A percentile compares a stretch with the other conserved stretches of the same genome.
phyloP scores from a whole-genome alignment of 2,329 filamentous ascomycete genomes.

The Botrytis byssoidea region DNA sequence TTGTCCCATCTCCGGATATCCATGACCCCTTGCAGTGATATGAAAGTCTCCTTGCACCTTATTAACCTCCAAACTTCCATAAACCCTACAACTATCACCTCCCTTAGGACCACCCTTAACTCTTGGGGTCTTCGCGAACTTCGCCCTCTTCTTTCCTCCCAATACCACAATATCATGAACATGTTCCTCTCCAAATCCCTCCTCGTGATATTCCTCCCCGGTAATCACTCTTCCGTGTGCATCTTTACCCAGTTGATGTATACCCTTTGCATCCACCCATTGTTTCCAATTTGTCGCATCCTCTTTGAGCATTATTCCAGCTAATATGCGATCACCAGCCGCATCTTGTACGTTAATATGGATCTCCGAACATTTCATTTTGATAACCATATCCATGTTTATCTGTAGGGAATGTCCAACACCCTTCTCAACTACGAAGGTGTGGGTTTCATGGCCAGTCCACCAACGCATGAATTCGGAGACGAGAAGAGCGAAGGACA shows the following conservation, averaged over 20 bases:
- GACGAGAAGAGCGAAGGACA: slow-evolving; percentile 74
- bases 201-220: slow-evolving; percentile 62
- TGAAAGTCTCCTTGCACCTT: slow-evolving; percentile 98
- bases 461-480: slow-evolving; percentile 82
- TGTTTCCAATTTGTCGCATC: slow-evolving; percentile 79
- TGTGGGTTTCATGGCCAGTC: slow-evolving; percentile 78
- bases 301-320: slow-evolving; percentile 68
- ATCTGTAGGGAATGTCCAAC: slow-evolving; percentile 85
- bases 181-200: slow-evolving; percentile 76
- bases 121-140: slow-evolving; percentile 73
- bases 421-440: slow-evolving; percentile 91
- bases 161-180: slow-evolving; percentile 85
- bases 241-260: slow-evolving; percentile 60
- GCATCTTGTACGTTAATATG: slow-evolving; percentile 98
- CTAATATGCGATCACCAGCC: slow-evolving; percentile 85
- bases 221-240: slow-evolving; percentile 54
- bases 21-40: slow-evolving; percentile 91
- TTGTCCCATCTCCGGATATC: slow-evolving; percentile 76
- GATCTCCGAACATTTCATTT: slow-evolving; percentile 84
- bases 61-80: slow-evolving; percentile 85
- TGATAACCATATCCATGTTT: slow-evolving; percentile 90
- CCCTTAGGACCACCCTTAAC: slow-evolving; percentile 42
- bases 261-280: slow-evolving; percentile 72
- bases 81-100: slow-evolving; percentile 81
- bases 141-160: slow-evolving; percentile 60